Evolutionary conservation across 75 land plant genomes (phyloP).

Genomic region (Azolla pinnata): DNA sequence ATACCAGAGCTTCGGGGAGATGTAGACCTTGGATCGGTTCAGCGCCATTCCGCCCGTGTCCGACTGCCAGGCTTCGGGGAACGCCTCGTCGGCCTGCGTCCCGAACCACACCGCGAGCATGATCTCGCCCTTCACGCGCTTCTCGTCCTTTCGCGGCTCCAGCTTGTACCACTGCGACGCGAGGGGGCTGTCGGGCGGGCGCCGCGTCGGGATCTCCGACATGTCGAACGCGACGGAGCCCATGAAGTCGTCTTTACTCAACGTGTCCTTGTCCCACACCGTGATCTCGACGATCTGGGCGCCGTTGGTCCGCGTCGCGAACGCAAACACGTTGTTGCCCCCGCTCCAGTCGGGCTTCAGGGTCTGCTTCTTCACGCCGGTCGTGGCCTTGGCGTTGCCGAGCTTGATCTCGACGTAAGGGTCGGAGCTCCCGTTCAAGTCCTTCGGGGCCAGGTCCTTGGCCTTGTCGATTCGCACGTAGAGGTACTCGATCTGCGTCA

Average conservation of each 20-base stretch:
- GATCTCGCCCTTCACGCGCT: conserved; percentile 35
- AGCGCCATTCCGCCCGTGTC: conserved; percentile 39
- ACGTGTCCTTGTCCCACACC: conserved; percentile 44
- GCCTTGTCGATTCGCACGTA: conserved; percentile 76
- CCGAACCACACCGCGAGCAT: conserved; percentile 87
- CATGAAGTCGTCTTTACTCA: conserved; percentile 36
- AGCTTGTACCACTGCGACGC: conserved; percentile 80
- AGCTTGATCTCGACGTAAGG: conserved; percentile 60
- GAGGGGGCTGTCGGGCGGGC: conserved; percentile 72
- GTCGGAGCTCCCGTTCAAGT: conserved; percentile 55
- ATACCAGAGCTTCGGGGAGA: conserved; percentile 81
- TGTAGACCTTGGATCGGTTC: conserved; percentile 54
- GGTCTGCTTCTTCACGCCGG: conserved; percentile 40
- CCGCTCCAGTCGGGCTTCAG: conserved; percentile 61
- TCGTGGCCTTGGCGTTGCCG: conserved; percentile 52
- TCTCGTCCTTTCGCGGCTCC: conserved; percentile 36
- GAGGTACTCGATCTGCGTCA: conserved; percentile 51
- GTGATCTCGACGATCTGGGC: conserved; percentile 42
- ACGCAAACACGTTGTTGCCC: conserved; percentile 60
- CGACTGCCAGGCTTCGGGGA: conserved; percentile 65
- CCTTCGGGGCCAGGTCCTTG: conserved; percentile 57
- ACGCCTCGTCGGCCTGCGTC: conserved; percentile 78
- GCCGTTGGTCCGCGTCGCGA: conserved; percentile 15
- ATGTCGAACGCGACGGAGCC: conserved; percentile 72
- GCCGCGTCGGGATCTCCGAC: conserved; percentile 50